Evolutionary conservation across 2,329 filamentous ascomycete species (phyloP), one percentile per base, ranked within the genome.

Genomic region (Rugonectria rugulosa): DNA sequence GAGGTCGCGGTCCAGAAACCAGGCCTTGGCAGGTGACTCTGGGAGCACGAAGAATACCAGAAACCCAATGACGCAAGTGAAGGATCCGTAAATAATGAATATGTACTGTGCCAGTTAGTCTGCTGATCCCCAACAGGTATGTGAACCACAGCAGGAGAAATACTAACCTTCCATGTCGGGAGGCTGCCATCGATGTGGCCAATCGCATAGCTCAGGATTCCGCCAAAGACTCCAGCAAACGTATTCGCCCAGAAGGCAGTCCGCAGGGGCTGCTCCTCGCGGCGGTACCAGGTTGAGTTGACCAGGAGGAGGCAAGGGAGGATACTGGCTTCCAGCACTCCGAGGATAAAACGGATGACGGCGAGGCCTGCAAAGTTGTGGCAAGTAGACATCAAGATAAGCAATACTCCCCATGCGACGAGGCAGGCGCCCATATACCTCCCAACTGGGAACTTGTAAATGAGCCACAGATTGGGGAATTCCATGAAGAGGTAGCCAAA

Each of bases 261-360:
- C 1, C 72, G 60, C 2, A 71, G 55, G 1, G 70, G 68, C 38
- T 72, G 68, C 51, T 74, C 71, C 1, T 69, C 56, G 3, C 62
- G 56, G 10, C 69, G 60, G 32, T 74, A 74, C 70, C 72, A 74
- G 66, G 71, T 73, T 0, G 64, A 68, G 0, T 79, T 75, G 40
- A 80, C 75, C 67, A 81, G 72, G 72, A 80, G 78, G 55, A 80
- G 78, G 15, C 74, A 74, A 4, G 79, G 77, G 0, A 76, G 77
- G n/a, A 81, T 77, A 0, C 74, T 72, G 0, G 77, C 75, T 64
- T 81, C 79, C 24, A 80, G 78, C 3, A 73, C 59, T 1, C 79
- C 79, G 1, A 81, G 69, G 2, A 81, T 61, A 40, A 79, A 77
- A 1, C 78, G 74, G 42, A 74, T 76, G 4, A 73, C 69, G 4